Percentiles rank a stretch among this genome's conserved stretches.
Conservation (phyloP, 1,139 yeast species). For the Geotrichum candidum region DNA sequence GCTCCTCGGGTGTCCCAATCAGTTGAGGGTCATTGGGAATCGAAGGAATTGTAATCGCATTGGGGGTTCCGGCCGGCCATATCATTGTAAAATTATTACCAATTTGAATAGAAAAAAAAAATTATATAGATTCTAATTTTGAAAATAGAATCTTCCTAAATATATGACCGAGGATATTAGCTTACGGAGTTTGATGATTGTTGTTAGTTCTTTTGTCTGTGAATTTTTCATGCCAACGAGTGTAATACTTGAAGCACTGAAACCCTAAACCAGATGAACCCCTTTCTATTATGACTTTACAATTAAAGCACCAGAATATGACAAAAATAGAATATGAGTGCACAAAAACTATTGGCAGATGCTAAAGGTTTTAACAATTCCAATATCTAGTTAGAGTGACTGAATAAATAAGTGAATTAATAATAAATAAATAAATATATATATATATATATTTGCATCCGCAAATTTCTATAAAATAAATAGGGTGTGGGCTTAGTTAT, state of each 20-base stretch:
- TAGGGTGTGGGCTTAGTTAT: not conserved
- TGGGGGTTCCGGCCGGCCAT: conserved; percentile 20
- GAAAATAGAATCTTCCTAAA: not conserved
- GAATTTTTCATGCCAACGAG: not conserved
- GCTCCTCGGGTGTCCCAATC: conserved; percentile 13
- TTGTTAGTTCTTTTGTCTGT: not conserved
- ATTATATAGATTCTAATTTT: not conserved
- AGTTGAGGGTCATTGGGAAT: conserved; percentile 11
- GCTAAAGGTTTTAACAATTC: not conserved
- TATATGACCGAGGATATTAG: not conserved
- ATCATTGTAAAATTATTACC: conserved; percentile 14
- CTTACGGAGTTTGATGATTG: not conserved
- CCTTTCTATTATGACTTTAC: not conserved
- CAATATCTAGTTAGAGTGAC: not conserved
- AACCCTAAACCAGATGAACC: not conserved
- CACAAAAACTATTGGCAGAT: not conserved
- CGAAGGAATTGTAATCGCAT: conserved; percentile 16
- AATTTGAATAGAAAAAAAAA: not conserved
- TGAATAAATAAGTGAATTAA: not conserved
- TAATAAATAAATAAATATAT: not conserved
- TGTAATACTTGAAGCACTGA: not conserved
- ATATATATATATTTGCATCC: not conserved
- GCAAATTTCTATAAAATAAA: not conserved
- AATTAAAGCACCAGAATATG: not conserved
- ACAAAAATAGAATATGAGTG: not conserved